These are phyloP conservation scores for Raphanus sativus DNA, from an alignment of 345 rosid genomes.

Conservation along the genomic window DNA sequence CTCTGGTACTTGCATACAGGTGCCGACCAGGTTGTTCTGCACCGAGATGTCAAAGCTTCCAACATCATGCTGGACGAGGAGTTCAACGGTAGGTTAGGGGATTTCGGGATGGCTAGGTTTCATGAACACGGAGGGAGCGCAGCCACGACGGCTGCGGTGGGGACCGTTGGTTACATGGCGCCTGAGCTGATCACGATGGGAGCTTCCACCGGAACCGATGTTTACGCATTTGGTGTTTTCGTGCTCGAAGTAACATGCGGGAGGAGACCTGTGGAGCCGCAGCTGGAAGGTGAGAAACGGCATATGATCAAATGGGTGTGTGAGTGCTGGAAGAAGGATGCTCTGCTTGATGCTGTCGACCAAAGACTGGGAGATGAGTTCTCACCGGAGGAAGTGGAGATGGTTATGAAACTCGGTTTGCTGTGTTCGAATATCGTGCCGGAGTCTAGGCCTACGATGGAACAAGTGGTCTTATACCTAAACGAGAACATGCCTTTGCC, in stretches of 20 bases:
- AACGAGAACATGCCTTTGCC: constrained; percentile 39
- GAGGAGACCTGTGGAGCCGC: constrained; percentile 71
- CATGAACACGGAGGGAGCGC: constrained; percentile 73
- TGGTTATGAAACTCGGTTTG: constrained; percentile 53
- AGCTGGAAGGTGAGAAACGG: constrained; percentile 28
- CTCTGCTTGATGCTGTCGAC: constrained; percentile 43
- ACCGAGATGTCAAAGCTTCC: constrained; percentile 57
- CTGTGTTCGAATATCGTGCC: constrained; percentile 44
- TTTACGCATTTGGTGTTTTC: constrained; percentile 53
- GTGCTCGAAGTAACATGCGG: constrained; percentile 56
- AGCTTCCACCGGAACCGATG: constrained; percentile 47
- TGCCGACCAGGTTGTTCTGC: constrained; percentile 55
- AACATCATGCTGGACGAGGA: constrained; percentile 57
- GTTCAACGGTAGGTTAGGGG: constrained; percentile 80
- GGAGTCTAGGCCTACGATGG: constrained; percentile 47
- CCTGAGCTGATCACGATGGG: constrained; percentile 52
- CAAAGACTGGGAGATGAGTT: constrained; percentile 36
- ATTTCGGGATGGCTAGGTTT: constrained; percentile 87
- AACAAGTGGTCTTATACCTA: constrained; percentile 42
- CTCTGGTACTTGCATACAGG: constrained; percentile 53
- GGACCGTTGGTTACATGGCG: constrained; percentile 67
- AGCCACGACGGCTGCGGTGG: constrained; percentile 79
- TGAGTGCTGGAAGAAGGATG: constrained; percentile 43
- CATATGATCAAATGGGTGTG: constrained; percentile 45
- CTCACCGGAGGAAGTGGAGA: constrained; percentile 43